phyloP scores from a whole-genome alignment of 2,329 filamentous ascomycete genomes.

The Penicillium sumatraense region DNA sequence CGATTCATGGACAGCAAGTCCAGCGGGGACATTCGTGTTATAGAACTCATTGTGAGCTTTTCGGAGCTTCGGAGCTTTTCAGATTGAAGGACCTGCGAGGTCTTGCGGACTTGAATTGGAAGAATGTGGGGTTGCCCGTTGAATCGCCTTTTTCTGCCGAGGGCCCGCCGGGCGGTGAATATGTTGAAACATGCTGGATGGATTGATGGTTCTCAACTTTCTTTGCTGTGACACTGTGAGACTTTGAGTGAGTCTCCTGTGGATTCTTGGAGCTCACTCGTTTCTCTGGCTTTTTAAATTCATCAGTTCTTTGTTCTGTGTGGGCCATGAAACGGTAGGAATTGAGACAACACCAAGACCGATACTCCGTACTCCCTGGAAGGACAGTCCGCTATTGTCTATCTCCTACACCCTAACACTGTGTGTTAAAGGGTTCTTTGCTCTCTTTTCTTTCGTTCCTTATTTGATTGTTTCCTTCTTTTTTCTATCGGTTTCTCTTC shows the following conservation, averaged over 20 bases:
- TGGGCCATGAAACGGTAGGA: constrained; percentile 9
- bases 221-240: constrained; percentile 3
- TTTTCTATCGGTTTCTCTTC: constrained; percentile 1
- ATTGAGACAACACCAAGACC: neutral
- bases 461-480: constrained; percentile 1
- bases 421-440: constrained; percentile 11
- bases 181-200: neutral
- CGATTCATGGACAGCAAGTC: constrained; percentile 90
- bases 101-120: too few species aligned
- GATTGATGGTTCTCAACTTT: too few species aligned
- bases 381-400: constrained; percentile 4
- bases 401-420: constrained; percentile 11
- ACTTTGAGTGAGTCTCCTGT: neutral
- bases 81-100: too few species aligned
- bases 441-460: constrained; percentile 2
- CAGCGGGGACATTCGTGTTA: constrained; percentile 80
- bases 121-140: constrained; percentile 26
- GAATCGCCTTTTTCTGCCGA: constrained; percentile 24
- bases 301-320: constrained; percentile 2
- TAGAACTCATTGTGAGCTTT: constrained; percentile 70
- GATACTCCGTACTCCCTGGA: constrained; percentile 1
- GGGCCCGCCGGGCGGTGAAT: constrained; percentile 3
- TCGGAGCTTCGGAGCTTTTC: neutral
- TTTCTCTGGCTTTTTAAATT: constrained; percentile 1
- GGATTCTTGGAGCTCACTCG: constrained; percentile 5